A percentile compares a stretch with the other conserved stretches of the same genome.
phyloP scores from a whole-genome alignment of 768 basidiomycete species.

The Termitomyces heimii region DNA sequence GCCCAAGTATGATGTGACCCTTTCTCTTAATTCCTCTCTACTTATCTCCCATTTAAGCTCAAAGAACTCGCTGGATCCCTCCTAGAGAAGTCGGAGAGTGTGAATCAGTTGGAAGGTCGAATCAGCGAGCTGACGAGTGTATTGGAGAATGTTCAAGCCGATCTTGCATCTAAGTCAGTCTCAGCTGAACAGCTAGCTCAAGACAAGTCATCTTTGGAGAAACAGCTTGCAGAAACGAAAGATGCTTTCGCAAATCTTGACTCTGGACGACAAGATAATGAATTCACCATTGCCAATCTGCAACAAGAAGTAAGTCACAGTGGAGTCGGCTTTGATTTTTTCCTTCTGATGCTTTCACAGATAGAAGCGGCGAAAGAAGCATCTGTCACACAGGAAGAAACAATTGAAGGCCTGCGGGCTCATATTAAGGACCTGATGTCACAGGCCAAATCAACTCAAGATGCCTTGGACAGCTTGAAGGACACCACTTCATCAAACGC shows the following conservation, averaged over 20 bases:
- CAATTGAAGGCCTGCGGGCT: conserved; percentile 40
- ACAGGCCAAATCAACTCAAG: conserved; percentile 44
- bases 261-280: conserved; percentile 23
- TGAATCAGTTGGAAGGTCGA: conserved; percentile 49
- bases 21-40: background rate
- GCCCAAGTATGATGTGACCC: conserved; percentile 41
- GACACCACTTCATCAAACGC: conserved; percentile 34
- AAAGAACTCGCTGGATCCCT: conserved; percentile 50
- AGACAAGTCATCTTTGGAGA: conserved; percentile 43
- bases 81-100: conserved; percentile 41
- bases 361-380: conserved; percentile 42
- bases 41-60: conserved; percentile 35
- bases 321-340: background rate
- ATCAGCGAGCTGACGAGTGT: conserved; percentile 43
- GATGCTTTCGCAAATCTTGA: conserved; percentile 33
- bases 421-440: conserved; percentile 47
- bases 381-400: conserved; percentile 33
- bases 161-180: conserved; percentile 40
- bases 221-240: conserved; percentile 38
- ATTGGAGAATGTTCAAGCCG: conserved; percentile 39
- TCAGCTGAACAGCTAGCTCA: conserved; percentile 40
- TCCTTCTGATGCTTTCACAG: conserved; percentile 26
- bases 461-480: conserved; percentile 46
- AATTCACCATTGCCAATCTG: conserved; percentile 32
- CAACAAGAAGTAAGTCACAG: conserved; percentile 43